Percentiles rank a stretch among this genome's conserved stretches.
Conservation (phyloP, 768 basidiomycete genomes). For the Kwoniella sp. region DNA sequence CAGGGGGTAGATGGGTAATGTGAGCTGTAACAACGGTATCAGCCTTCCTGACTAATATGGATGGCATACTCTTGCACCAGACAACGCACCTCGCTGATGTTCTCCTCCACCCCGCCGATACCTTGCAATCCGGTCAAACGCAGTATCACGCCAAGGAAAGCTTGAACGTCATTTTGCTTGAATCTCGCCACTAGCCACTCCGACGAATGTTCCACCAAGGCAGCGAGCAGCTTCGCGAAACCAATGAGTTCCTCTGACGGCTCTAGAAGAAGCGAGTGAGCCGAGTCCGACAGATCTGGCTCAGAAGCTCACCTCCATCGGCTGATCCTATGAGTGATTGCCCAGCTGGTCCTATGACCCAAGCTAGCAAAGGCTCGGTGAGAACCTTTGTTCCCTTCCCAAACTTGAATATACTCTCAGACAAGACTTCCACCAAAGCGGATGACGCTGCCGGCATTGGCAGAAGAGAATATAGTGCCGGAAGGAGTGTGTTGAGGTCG, state of each 20-base stretch:
- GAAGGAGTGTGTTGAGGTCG: constrained; percentile 64
- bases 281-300: not conserved
- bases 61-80: no score
- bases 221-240: constrained; percentile 75
- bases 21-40: no score
- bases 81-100: constrained; percentile 70
- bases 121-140: constrained; percentile 74
- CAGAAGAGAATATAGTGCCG: constrained; percentile 65
- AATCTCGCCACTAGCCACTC: constrained; percentile 73
- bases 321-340: constrained; percentile 59
- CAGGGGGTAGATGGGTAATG: constrained; percentile 84
- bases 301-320: constrained; percentile 54
- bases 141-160: constrained; percentile 70
- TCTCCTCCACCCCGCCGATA: constrained; percentile 78
- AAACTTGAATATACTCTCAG: constrained; percentile 70
- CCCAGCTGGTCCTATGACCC: constrained; percentile 65
- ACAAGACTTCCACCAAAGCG: constrained; percentile 74
- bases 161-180: constrained; percentile 64
- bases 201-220: constrained; percentile 83
- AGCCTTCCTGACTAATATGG: no score
- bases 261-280: constrained; percentile 26
- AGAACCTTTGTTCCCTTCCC: constrained; percentile 70
- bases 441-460: constrained; percentile 66
- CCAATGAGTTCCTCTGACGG: constrained; percentile 62
- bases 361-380: constrained; percentile 82